These are phyloP conservation scores for Botryotinia convoluta DNA, from an alignment of 2,329 filamentous ascomycete genomes.

Conservation along the genomic window DNA sequence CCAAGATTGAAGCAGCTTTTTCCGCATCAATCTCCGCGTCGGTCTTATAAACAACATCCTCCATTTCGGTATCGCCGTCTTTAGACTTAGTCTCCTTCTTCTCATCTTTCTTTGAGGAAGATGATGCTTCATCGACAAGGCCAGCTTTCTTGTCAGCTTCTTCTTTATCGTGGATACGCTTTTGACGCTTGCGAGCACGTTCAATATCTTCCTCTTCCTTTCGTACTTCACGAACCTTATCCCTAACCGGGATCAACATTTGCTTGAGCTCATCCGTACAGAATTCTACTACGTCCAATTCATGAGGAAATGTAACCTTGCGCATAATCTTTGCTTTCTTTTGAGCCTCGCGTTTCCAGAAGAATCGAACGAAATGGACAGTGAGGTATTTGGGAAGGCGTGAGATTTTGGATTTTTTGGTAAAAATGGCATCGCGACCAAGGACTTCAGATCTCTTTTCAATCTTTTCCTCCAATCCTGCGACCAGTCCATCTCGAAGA, in stretches of 20 bases:
- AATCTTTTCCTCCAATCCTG: constrained; percentile 80
- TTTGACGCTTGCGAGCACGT: constrained; percentile 87
- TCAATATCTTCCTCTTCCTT: constrained; percentile 95
- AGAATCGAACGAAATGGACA: constrained; percentile 96
- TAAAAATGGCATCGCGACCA: constrained; percentile 77
- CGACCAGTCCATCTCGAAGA: constrained; percentile 80
- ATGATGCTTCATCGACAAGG: constrained; percentile 43
- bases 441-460: constrained; percentile 83
- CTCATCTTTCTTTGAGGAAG: constrained; percentile 48
- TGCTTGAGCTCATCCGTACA: constrained; percentile 87
- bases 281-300: constrained; percentile 91
- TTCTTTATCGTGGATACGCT: constrained; percentile 55
- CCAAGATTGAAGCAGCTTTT: constrained; percentile 68
- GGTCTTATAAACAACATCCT: constrained; percentile 68
- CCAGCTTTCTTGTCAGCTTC: constrained; percentile 49
- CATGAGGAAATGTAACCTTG: constrained; percentile 93
- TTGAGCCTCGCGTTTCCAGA: constrained; percentile 91
- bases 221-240: constrained; percentile 90
- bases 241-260: constrained; percentile 83
- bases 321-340: constrained; percentile 99
- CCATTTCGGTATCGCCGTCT: constrained; percentile 71
- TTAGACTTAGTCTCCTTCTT: constrained; percentile 44
- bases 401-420: constrained; percentile 85
- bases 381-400: constrained; percentile 92
- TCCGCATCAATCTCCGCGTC: constrained; percentile 91